Conservation (phyloP, 805 yeast species). For the Limtongia smithiae region DNA sequence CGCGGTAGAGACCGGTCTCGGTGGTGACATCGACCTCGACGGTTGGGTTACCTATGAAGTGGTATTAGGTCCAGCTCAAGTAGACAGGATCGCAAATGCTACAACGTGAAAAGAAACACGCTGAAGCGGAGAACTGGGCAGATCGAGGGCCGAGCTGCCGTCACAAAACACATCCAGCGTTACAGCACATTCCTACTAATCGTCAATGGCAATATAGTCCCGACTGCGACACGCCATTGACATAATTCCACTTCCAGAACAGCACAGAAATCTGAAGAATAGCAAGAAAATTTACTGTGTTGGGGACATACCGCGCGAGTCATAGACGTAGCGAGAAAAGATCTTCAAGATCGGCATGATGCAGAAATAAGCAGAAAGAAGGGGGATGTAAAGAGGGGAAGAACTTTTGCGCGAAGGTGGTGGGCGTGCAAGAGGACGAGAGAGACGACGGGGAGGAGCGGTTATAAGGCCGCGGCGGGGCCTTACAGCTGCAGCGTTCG, state of each 20-base stretch:
- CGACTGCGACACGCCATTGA: too few relatives aligned
- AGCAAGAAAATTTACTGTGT: background rate
- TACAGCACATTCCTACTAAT: background rate
- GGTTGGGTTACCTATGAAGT: conserved; percentile 81
- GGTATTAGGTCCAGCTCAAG: too few relatives aligned
- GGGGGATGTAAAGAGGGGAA: conserved; percentile 1
- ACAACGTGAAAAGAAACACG: too few relatives aligned
- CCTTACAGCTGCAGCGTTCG: too few relatives aligned
- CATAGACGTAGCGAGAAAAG: conserved; percentile 95
- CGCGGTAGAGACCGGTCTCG: conserved; percentile 88
- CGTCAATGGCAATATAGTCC: too few relatives aligned
- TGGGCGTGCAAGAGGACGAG: too few relatives aligned
- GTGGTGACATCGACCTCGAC: conserved; percentile 97
- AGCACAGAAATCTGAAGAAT: background rate
- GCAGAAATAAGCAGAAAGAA: background rate
- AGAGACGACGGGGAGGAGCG: too few relatives aligned
- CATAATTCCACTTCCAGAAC: background rate
- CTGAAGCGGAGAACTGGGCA: too few relatives aligned
- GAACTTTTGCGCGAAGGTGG: background rate
- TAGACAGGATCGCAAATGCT: too few relatives aligned
- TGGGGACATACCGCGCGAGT: conserved; percentile 76
- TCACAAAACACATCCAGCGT: background rate
- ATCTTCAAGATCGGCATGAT: conserved; percentile 80
- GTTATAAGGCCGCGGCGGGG: background rate
- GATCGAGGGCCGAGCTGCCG: background rate